Conservation (phyloP, 2,329 filamentous ascomycete genomes). For the Eutypella sp. region DNA sequence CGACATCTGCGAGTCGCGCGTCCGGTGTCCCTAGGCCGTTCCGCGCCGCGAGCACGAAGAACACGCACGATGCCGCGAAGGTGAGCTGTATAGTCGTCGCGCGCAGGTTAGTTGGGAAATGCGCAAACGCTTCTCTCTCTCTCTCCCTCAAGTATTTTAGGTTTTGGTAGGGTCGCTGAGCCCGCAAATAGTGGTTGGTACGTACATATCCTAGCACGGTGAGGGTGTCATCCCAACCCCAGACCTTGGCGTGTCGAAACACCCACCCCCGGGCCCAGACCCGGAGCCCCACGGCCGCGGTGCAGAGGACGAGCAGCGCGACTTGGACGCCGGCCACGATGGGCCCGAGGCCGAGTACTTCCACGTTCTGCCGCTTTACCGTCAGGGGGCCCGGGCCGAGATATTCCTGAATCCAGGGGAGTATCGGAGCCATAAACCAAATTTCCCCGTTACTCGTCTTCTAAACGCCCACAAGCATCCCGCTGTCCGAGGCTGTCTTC, state of each 20-base stretch:
- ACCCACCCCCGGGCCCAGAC: slow-evolving; percentile 4
- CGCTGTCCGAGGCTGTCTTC: too few relatives aligned
- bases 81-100: neutral
- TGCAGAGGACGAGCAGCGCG: neutral
- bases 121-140: too few relatives aligned
- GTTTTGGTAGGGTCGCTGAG: neutral
- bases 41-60: neutral
- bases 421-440: neutral
- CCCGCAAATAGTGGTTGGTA: neutral
- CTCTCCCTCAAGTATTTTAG: neutral
- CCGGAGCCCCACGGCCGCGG: neutral
- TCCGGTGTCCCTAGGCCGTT: slow-evolving; percentile 3
- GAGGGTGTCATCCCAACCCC: slow-evolving; percentile 5
- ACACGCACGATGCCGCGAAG: neutral
- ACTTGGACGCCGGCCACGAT: neutral
- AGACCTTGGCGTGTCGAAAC: slow-evolving; percentile 1
- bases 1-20: too few relatives aligned
- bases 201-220: neutral
- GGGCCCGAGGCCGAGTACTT: neutral
- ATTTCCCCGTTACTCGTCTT: too few relatives aligned
- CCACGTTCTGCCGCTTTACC: neutral
- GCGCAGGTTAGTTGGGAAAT: neutral
- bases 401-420: neutral
- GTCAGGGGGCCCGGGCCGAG: neutral
- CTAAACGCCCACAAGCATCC: too few relatives aligned